These are phyloP conservation scores for Fusarium sp. DNA, from an alignment of 2,329 filamentous ascomycete species.

Conservation along the genomic window DNA sequence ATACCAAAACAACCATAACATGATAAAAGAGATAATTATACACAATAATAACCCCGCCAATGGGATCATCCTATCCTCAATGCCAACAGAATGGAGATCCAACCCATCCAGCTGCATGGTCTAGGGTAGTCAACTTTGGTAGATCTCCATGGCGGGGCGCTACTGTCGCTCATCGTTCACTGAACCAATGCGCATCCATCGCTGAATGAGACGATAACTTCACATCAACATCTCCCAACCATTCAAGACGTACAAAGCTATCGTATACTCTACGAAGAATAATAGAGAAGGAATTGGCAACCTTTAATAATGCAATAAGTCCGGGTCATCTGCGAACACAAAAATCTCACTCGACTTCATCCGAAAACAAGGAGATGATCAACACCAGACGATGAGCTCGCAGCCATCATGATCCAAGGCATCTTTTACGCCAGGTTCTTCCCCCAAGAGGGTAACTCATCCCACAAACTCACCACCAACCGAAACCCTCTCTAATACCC, in stretches of 20 bases:
- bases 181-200: not conserved
- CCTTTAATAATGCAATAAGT: not conserved
- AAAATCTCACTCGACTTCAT: not conserved
- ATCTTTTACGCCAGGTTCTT: constrained; percentile 79
- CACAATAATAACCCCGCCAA: not conserved
- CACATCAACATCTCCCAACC: not conserved
- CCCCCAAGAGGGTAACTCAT: constrained; percentile 68
- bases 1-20: not conserved
- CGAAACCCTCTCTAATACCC: not conserved
- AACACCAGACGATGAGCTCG: constrained; percentile 26
- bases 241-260: not conserved
- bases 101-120: not conserved
- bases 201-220: constrained; percentile 4
- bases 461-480: not conserved
- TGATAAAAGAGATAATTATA: not conserved
- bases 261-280: not conserved
- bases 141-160: not conserved
- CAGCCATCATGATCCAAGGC: constrained; percentile 70
- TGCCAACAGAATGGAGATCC: not conserved
- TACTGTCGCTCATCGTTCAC: not conserved
- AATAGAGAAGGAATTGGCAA: not conserved
- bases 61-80: not conserved
- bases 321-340: not conserved
- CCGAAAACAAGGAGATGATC: constrained; percentile 1
- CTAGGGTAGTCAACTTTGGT: constrained; percentile 17